Evolutionary conservation across 176 grass and related monocot genomes (phyloP).

Genomic region (Carex parvula): DNA sequence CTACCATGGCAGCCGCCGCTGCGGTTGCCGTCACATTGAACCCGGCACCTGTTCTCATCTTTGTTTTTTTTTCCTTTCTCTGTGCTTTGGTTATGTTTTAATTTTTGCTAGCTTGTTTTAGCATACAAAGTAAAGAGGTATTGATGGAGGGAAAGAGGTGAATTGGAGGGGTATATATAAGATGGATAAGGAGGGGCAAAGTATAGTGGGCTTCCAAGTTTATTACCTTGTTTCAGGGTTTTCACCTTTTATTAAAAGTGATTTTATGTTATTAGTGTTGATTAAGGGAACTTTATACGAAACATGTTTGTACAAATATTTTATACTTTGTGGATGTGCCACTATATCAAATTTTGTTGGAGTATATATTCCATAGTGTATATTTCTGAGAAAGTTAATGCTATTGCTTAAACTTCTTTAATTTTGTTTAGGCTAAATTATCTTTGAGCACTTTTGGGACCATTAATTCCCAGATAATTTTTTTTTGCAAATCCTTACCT

Average conservation of each 20-base stretch:
- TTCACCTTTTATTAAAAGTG: conserved; percentile 2
- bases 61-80: conserved; percentile 18
- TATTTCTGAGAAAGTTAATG: background rate
- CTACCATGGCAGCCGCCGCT: conserved; percentile 12
- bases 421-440: background rate
- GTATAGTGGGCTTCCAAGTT: conserved; percentile 26
- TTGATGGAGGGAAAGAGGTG: conserved; percentile 12
- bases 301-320: conserved; percentile 24
- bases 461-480: background rate
- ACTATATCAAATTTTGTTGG: conserved; percentile 24
- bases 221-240: conserved; percentile 28
- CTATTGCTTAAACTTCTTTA: background rate
- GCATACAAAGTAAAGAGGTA: conserved; percentile 16
- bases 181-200: conserved; percentile 9
- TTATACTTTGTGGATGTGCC: conserved; percentile 4
- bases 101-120: conserved; percentile 19
- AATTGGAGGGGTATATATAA: conserved; percentile 52
- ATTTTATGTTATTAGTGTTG: background rate
- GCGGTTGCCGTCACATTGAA: conserved; percentile 54
- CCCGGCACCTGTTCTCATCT: conserved; percentile 70
- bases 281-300: background rate
- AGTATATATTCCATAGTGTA: conserved; percentile 26
- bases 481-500: background rate
- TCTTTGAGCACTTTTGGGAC: background rate
- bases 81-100: background rate